Conservation (phyloP, 805 yeast species). For the Wickerhamomyces queroliae region DNA sequence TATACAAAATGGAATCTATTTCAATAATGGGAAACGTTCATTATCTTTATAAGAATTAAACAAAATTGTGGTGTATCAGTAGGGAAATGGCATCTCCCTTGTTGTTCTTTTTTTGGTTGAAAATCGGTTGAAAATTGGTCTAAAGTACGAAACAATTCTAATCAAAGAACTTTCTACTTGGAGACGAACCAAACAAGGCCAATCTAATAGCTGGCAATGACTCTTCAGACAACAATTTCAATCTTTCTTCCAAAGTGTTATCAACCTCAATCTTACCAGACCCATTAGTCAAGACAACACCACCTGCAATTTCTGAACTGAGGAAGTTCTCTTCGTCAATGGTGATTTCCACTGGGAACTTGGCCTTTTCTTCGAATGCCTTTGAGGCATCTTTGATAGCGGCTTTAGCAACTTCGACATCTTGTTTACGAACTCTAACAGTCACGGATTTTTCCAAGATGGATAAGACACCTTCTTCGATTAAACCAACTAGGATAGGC, state of each 20-base stretch:
- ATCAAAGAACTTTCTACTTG: constrained; percentile 86
- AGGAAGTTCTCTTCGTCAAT: constrained; percentile 55
- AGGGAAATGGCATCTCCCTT: too few relatives aligned
- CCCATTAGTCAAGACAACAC: constrained; percentile 66
- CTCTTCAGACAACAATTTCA: constrained; percentile 71
- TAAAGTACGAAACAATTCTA: constrained; percentile 25
- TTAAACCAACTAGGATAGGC: constrained; percentile 66
- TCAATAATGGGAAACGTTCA: too few relatives aligned
- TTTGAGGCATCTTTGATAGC: constrained; percentile 57
- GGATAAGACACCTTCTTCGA: constrained; percentile 70
- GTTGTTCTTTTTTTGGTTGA: too few relatives aligned
- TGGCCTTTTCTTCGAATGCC: constrained; percentile 58
- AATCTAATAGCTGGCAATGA: constrained; percentile 90
- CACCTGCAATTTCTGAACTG: constrained; percentile 72
- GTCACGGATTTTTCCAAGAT: constrained; percentile 66
- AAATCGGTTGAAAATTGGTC: constrained; percentile 8
- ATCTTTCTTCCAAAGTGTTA: constrained; percentile 93
- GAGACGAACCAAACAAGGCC: constrained; percentile 82
- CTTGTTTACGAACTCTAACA: constrained; percentile 63
- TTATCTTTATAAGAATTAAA: too few relatives aligned
- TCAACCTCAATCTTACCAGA: constrained; percentile 82
- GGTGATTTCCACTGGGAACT: constrained; percentile 46
- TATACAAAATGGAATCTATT: too few relatives aligned
- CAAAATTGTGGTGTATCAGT: too few relatives aligned
- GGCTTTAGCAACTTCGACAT: constrained; percentile 49